A percentile compares a stretch with the other conserved stretches of the same genome.
Conservation (phyloP, 148 eudicot genomes). For the Pharnaceum exiguum region DNA sequence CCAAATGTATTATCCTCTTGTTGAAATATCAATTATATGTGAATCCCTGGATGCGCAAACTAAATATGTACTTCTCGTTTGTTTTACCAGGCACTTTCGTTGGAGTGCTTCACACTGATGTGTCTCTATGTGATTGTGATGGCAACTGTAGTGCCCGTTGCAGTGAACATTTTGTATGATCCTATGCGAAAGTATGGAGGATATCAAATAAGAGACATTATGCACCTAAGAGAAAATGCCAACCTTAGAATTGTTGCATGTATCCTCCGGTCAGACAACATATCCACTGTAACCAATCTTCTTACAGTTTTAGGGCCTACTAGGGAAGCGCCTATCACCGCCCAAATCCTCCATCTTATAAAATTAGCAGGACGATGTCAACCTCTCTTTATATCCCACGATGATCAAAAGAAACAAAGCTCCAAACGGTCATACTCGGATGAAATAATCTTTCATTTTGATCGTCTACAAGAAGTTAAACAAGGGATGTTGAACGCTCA, state of each 20-base stretch:
- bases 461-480: conserved; percentile 6
- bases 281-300: conserved; percentile 24
- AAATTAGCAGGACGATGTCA: conserved; percentile 28
- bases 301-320: conserved; percentile 15
- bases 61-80: background rate
- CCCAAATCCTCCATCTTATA: conserved; percentile 31
- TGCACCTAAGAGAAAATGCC: conserved; percentile 15
- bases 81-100: conserved; percentile 11
- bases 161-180: conserved; percentile 23
- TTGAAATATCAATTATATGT: too few species aligned
- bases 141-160: conserved; percentile 12
- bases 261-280: conserved; percentile 28
- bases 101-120: conserved; percentile 11
- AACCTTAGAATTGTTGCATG: conserved; percentile 28
- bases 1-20: too few species aligned
- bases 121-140: conserved; percentile 5
- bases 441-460: conserved; percentile 22
- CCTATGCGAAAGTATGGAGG: conserved; percentile 36
- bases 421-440: conserved; percentile 17
- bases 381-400: conserved; percentile 37
- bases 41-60: background rate
- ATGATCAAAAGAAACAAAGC: conserved; percentile 17
- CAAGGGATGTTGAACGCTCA: conserved; percentile 13
- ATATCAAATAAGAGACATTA: conserved; percentile 29
- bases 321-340: conserved; percentile 19